Evolutionary conservation across 2,329 filamentous ascomycete species (phyloP).

Genomic region (Exophiala sp.): DNA sequence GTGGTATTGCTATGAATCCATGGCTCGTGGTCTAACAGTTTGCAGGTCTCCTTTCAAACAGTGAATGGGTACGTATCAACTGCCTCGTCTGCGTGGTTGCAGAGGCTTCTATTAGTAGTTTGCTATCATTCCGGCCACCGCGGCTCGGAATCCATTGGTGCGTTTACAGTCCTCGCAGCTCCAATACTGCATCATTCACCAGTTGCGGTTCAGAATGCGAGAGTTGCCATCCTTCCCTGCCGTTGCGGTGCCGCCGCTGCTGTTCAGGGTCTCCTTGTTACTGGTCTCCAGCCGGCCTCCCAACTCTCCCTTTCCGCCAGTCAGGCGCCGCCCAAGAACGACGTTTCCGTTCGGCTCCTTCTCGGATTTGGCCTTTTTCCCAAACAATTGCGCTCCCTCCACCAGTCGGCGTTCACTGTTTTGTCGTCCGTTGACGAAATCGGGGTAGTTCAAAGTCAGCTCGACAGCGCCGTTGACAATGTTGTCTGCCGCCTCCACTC

Average conservation of each 20-base stretch:
- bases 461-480: constrained; percentile 85
- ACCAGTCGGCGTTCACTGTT: constrained; percentile 58
- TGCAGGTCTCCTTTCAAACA: background rate
- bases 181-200: constrained; percentile 2
- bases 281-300: constrained; percentile 24
- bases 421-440: constrained; percentile 75
- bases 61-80: background rate
- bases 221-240: constrained; percentile 17
- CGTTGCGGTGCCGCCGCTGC: constrained; percentile 12
- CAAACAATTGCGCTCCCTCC: constrained; percentile 56
- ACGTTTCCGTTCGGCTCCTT: constrained; percentile 15
- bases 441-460: constrained; percentile 91
- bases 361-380: constrained; percentile 36
- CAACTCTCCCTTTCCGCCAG: constrained; percentile 26
- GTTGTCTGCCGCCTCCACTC: constrained; percentile 86
- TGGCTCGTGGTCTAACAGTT: background rate
- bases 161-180: no score
- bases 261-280: constrained; percentile 14
- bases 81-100: background rate
- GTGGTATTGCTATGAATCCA: background rate
- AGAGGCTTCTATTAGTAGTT: background rate
- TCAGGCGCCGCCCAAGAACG: constrained; percentile 26
- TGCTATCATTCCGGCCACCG: background rate
- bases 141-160: no score
- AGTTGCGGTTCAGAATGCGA: constrained; percentile 15